Conservation (phyloP, 768 basidiomycete genomes). For the Naganishia antarctica region DNA sequence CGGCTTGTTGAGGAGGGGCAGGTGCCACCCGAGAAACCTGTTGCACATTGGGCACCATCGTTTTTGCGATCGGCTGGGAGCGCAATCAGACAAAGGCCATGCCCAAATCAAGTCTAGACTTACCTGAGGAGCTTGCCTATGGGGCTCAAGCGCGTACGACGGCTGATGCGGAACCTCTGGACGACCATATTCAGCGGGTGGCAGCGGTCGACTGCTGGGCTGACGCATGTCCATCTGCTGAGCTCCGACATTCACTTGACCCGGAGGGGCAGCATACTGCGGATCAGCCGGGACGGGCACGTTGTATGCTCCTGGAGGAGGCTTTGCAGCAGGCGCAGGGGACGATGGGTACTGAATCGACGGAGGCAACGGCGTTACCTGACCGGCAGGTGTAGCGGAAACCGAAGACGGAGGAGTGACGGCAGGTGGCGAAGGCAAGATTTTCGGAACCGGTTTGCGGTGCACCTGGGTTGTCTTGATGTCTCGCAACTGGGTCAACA, state of each 20-base stretch:
- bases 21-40: slow-evolving; percentile 47
- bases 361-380: slow-evolving; percentile 29
- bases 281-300: slow-evolving; percentile 34
- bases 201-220: slow-evolving; percentile 10
- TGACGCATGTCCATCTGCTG: slow-evolving; percentile 31
- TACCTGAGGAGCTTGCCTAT: slow-evolving; percentile 22
- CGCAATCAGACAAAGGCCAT: background rate
- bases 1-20: slow-evolving; percentile 32
- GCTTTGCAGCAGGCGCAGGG: slow-evolving; percentile 33
- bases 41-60: background rate
- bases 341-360: slow-evolving; percentile 30
- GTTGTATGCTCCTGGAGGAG: slow-evolving; percentile 37
- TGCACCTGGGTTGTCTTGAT: slow-evolving; percentile 61
- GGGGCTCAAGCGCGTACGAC: background rate
- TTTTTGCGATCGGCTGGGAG: background rate
- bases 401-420: slow-evolving; percentile 36
- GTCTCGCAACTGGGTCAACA: slow-evolving; percentile 82
- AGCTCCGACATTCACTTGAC: slow-evolving; percentile 12
- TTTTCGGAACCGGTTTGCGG: slow-evolving; percentile 36
- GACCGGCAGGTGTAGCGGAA: slow-evolving; percentile 25
- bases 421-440: slow-evolving; percentile 29
- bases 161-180: slow-evolving; percentile 29
- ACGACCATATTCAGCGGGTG: slow-evolving; percentile 19
- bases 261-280: slow-evolving; percentile 26
- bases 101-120: background rate